phyloP scores from a whole-genome alignment of 129 eudicot genomes.

The Helichrysum umbraculigerum region DNA sequence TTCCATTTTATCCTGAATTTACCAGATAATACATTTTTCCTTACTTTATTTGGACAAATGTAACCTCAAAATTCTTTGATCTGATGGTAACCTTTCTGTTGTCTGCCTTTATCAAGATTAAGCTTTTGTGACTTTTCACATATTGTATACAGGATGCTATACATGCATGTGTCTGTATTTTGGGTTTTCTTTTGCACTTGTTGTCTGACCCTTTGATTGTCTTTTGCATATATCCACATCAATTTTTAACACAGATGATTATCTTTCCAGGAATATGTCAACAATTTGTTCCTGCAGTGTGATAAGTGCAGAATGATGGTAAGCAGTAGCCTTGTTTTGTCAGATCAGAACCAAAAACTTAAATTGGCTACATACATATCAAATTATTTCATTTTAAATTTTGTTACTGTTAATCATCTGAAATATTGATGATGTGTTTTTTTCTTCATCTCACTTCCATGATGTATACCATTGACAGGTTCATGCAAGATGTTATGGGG shows the following conservation, averaged over 20 bases:
- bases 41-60: conserved; percentile 11
- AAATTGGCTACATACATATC: conserved; percentile 2
- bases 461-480: conserved; percentile 47
- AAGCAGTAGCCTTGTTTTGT: conserved; percentile 24
- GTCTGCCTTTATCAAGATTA: conserved; percentile 2
- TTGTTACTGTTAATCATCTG: neutral
- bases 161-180: neutral
- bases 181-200: neutral
- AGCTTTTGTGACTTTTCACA: neutral
- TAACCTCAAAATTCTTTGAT: conserved; percentile 15
- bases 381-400: neutral
- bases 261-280: conserved; percentile 83
- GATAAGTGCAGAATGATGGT: conserved; percentile 99
- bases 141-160: conserved; percentile 1
- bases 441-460: neutral
- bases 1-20: neutral
- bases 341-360: neutral
- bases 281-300: conserved; percentile 94
- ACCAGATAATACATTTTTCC: conserved; percentile 4
- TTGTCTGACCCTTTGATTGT: neutral
- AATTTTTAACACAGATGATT: conserved; percentile 11
- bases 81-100: conserved; percentile 3
- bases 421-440: neutral
- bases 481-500: conserved; percentile 99
- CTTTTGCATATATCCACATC: neutral